A percentile compares a stretch with the other conserved stretches of the same genome.
Conservation (phyloP, 1,139 yeast genomes). For the Candida sojae region DNA sequence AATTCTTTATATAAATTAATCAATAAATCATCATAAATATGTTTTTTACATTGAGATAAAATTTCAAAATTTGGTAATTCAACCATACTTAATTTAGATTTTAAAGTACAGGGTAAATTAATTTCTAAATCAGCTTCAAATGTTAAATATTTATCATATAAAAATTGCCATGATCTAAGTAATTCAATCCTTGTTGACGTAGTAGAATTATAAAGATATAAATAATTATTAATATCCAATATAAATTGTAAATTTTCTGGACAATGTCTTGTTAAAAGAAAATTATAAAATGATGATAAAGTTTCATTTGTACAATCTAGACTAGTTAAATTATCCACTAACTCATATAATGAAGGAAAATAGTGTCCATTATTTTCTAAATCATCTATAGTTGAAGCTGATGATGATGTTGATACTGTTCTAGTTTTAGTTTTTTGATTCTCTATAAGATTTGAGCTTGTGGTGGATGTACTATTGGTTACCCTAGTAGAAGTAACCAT, state of each 20-base stretch:
- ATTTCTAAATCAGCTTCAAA: conserved; percentile 15
- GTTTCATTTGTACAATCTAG: neutral
- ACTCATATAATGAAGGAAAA: conserved; percentile 2
- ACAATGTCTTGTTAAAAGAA: conserved; percentile 15
- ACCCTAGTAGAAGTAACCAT: conserved; percentile 1
- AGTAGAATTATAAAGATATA: conserved; percentile 7
- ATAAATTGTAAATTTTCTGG: conserved; percentile 17
- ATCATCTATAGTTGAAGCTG: neutral
- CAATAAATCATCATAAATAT: conserved; percentile 15
- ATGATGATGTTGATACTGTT: conserved; percentile 6
- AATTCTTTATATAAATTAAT: conserved; percentile 15
- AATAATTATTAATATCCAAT: conserved; percentile 12
- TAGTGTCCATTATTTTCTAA: neutral
- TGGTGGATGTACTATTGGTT: conserved; percentile 2
- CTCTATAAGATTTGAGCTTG: conserved; percentile 1
- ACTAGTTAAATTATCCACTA: neutral
- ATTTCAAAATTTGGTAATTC: conserved; percentile 9
- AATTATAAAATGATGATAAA: conserved; percentile 10
- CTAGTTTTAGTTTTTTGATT: neutral
- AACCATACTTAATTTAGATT: conserved; percentile 8
- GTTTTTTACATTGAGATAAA: conserved; percentile 11
- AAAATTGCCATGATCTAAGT: conserved; percentile 12
- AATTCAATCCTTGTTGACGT: neutral
- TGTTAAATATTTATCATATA: conserved; percentile 13
- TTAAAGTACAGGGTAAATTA: conserved; percentile 14